Evolutionary conservation across 768 basidiomycete genomes (phyloP).

Genomic region (Coprinellus micaceus): DNA sequence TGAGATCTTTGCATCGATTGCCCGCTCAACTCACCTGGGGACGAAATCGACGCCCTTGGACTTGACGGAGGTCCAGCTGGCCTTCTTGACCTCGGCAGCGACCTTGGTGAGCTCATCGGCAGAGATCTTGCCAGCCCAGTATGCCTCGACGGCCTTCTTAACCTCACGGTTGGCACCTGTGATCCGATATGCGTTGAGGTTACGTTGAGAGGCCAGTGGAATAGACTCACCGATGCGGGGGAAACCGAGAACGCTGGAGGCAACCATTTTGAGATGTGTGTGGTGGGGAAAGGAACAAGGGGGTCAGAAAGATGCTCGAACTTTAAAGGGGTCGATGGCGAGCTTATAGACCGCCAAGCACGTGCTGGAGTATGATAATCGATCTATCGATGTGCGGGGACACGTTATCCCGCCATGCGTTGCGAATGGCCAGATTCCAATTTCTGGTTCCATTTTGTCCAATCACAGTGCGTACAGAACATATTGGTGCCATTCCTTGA

Average conservation of each 20-base stretch:
- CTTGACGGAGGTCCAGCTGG: conserved; percentile 86
- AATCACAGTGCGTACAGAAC: conserved; percentile 6
- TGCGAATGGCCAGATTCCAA: background rate
- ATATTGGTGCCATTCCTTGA: conserved; percentile 1
- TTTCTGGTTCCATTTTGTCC: conserved; percentile 1
- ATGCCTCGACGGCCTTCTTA: conserved; percentile 97
- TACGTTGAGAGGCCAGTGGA: background rate
- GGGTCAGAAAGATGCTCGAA: conserved; percentile 18
- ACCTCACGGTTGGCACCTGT: conserved; percentile 90
- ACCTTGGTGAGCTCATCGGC: conserved; percentile 85
- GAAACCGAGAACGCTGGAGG: conserved; percentile 86
- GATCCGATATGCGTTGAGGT: conserved; percentile 7
- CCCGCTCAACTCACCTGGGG: conserved; percentile 68
- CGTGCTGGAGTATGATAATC: conserved; percentile 30
- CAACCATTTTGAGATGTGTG: conserved; percentile 53
- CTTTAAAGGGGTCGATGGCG: conserved; percentile 21
- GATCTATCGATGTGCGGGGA: conserved; percentile 24
- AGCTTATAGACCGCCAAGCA: conserved; percentile 30
- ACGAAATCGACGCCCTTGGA: conserved; percentile 82
- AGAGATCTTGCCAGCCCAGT: conserved; percentile 92
- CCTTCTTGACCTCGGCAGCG: conserved; percentile 83
- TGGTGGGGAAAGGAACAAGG: conserved; percentile 21
- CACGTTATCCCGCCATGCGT: background rate
- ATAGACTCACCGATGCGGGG: conserved; percentile 74
- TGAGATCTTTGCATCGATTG: conserved; percentile 14